Evolutionary conservation across 805 yeast genomes (phyloP).

Genomic region (Wickerhamomyces pijperi): DNA sequence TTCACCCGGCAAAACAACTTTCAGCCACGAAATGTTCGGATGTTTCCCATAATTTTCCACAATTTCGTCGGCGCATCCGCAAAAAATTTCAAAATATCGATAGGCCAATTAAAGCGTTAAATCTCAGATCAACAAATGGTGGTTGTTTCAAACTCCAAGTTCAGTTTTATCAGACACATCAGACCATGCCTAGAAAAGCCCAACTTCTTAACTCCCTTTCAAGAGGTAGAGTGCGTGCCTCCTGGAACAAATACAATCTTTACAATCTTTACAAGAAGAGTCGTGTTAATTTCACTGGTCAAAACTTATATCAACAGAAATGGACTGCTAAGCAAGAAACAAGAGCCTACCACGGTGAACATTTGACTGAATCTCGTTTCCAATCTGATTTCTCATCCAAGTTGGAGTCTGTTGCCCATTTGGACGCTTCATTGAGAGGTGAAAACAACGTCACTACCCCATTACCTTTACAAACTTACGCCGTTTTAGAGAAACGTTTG

Average conservation of each 20-base stretch:
- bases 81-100: background rate
- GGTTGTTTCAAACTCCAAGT: background rate
- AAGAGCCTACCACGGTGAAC: constrained; percentile 93
- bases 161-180: too few relatives aligned
- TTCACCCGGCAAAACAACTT: too few relatives aligned
- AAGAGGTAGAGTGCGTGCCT: constrained; percentile 71
- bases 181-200: constrained; percentile 63
- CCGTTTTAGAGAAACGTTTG: constrained; percentile 76
- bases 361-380: constrained; percentile 76
- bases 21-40: constrained; percentile 3
- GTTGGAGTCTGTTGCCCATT: constrained; percentile 77
- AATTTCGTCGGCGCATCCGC: background rate
- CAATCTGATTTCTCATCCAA: constrained; percentile 56
- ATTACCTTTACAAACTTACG: constrained; percentile 77
- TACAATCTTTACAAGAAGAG: constrained; percentile 79
- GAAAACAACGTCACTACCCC: constrained; percentile 56
- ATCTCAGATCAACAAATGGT: background rate
- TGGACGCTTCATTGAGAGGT: constrained; percentile 70
- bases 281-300: constrained; percentile 38
- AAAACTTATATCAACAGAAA: constrained; percentile 82
- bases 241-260: constrained; percentile 85
- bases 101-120: background rate
- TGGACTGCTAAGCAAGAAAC: constrained; percentile 88
- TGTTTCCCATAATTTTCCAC: background rate
- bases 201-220: constrained; percentile 42